Percentiles rank a stretch among this genome's conserved stretches.
Conservation (phyloP, 2,329 filamentous ascomycete species). For the Tolypocladium amazonense region DNA sequence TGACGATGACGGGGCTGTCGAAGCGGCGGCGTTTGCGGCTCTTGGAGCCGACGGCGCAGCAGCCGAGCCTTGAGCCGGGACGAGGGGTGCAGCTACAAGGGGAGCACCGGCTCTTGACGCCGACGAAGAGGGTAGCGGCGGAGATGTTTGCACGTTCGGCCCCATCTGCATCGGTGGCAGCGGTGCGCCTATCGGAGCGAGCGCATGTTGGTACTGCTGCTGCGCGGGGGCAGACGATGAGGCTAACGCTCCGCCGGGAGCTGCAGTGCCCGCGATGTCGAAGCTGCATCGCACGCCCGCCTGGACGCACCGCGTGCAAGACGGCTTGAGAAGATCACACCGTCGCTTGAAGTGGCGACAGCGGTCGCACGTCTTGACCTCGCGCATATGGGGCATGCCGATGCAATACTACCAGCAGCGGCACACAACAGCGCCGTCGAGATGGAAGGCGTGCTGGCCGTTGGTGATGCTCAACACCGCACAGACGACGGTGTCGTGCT, state of each 20-base stretch:
- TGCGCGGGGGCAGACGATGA: background rate
- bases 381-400: constrained; percentile 19
- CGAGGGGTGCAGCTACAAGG: background rate
- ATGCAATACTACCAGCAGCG: background rate
- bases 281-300: constrained; percentile 22
- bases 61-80: background rate
- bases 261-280: constrained; percentile 5
- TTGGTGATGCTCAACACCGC: background rate
- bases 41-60: background rate
- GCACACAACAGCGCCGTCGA: background rate
- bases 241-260: background rate
- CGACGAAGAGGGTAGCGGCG: background rate
- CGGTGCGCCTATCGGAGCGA: background rate
- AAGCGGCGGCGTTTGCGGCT: background rate
- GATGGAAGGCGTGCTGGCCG: background rate
- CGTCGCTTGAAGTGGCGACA: constrained; percentile 25
- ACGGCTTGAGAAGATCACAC: constrained; percentile 23
- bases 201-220: background rate
- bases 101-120: background rate
- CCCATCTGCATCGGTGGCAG: background rate
- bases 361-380: constrained; percentile 24
- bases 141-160: background rate
- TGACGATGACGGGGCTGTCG: constrained; percentile 3
- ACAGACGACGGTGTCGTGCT: background rate
- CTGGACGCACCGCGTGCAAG: constrained; percentile 22